These are phyloP conservation scores for Dendryphion nanum DNA, from an alignment of 2,329 filamentous ascomycete species.

Conservation along the genomic window DNA sequence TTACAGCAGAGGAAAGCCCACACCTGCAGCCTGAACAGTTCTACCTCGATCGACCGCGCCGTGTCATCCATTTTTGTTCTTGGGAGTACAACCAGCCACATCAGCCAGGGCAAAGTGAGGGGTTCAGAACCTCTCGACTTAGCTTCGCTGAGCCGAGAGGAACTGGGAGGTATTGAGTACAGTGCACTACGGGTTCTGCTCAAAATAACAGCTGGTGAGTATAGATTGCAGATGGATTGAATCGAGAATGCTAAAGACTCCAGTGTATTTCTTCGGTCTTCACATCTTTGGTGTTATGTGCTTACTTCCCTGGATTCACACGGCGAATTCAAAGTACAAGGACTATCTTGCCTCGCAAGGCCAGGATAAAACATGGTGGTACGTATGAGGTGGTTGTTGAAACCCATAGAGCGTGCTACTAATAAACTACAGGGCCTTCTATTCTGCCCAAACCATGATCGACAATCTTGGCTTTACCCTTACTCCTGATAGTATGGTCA, in stretches of 20 bases:
- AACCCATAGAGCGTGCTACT: constrained; percentile 8
- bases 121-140: no score
- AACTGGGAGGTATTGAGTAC: constrained; percentile 52
- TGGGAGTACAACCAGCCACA: no score
- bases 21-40: constrained; percentile 19
- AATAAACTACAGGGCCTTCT: constrained; percentile 20
- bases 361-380: constrained; percentile 52
- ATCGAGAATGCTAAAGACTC: constrained; percentile 10
- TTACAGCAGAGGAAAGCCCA: constrained; percentile 8
- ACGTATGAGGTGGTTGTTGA: constrained; percentile 16
- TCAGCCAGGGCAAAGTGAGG: constrained; percentile 5
- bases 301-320: constrained; percentile 48
- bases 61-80: constrained; percentile 45
- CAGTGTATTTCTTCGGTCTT: constrained; percentile 48
- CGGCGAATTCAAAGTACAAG: constrained; percentile 40
- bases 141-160: no score
- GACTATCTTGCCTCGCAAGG: constrained; percentile 45
- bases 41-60: constrained; percentile 37
- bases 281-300: constrained; percentile 50
- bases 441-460: constrained; percentile 51
- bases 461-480: constrained; percentile 55
- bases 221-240: constrained; percentile 8
- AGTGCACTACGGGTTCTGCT: constrained; percentile 48
- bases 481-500: constrained; percentile 58
- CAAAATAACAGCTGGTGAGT: constrained; percentile 45